Evolutionary conservation across 2,329 filamentous ascomycete species (phyloP).

Genomic region (Trichothecium sympodiale): DNA sequence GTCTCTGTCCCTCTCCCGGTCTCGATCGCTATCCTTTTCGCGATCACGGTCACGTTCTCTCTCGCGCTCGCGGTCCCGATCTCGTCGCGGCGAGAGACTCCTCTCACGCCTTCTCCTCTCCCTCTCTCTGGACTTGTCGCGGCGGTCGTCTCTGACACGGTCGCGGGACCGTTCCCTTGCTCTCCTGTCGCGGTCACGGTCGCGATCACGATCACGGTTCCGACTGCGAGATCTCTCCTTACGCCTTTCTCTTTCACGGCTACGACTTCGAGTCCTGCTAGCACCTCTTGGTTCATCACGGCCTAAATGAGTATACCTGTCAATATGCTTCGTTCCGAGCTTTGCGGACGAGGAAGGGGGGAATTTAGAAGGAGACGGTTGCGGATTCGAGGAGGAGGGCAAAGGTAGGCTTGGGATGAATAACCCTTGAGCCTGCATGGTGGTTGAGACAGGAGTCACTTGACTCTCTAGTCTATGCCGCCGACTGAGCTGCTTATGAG

Average conservation of each 20-base stretch:
- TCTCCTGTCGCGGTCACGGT: slow-evolving; percentile 19
- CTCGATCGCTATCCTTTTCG: slow-evolving; percentile 27
- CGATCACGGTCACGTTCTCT: slow-evolving; percentile 30
- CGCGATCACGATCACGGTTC: slow-evolving; percentile 19
- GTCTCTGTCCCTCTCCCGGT: slow-evolving; percentile 17
- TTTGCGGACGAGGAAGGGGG: no score
- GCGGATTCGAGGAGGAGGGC: no score
- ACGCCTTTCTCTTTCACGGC: slow-evolving; percentile 18
- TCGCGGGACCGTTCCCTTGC: slow-evolving; percentile 15
- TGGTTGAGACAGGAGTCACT: no score
- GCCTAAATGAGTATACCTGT: no score
- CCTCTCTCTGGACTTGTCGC: no score
- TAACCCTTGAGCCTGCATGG: no score
- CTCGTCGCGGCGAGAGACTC: slow-evolving; percentile 21
- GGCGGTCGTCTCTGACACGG: slow-evolving; percentile 16
- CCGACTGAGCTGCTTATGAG: no score
- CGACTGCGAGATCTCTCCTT: slow-evolving; percentile 20
- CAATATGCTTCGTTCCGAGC: no score
- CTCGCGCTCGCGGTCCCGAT: slow-evolving; percentile 9
- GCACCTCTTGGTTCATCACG: slow-evolving; percentile 25
- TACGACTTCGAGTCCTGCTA: slow-evolving; percentile 22
- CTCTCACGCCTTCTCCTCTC: slow-evolving; percentile 14
- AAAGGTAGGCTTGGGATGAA: no score
- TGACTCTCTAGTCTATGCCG: no score
- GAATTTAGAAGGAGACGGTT: no score